Base-by-base conservation (phyloP, 2,329 filamentous ascomycete genomes). In the Didymosphaeria variabile region DNA sequence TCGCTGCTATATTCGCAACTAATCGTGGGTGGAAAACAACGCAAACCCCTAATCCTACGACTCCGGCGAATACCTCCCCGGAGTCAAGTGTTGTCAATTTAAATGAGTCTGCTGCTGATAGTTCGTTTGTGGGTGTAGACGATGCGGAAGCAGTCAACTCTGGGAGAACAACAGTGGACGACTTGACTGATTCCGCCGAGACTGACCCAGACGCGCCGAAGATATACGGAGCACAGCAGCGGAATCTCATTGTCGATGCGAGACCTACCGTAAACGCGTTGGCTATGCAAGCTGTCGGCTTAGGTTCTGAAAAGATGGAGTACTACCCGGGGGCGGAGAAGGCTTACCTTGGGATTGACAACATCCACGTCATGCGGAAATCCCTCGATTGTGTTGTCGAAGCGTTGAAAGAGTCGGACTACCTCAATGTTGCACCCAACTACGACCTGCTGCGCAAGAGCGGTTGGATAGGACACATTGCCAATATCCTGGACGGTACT, bases 251-350 rank as follows among this genome's bases (percentile, higher is more conserved):
- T 68, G 93, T 99, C 47, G 95, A 99, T 81, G 95, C 95, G 47
- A 88, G 95, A 49, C 95, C 95, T 17, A 95, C 91, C 3, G 90
- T 99, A 68, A 99, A 99, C 76, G 95, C 95, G 21, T 89, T 94
- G 68, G 93, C 93, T 7, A 98, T 97, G 86, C 94, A 97, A 77
- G 92, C 94, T 4, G 89, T 94, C 65, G 95, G 95, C 7, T 89
- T 94, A 76, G 95, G 95, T 2, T 97, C 94, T 0, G 95, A 99
- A 79, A 97, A 97, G 72, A 97, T 98, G 92, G 92, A 97, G 66
- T 91, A 97, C 79, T 99, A 99, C 81, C 92, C 91, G 63, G 94
- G 94, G 72, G 93, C 93, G 17, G 90, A 90, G 61, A 97, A 97
- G 79, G 90, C 91, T 32, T 99, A 96, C 74, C 86, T 99, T 58